Evolutionary conservation across 768 basidiomycete genomes (phyloP).

Genomic region (Leccinum variicolor): DNA sequence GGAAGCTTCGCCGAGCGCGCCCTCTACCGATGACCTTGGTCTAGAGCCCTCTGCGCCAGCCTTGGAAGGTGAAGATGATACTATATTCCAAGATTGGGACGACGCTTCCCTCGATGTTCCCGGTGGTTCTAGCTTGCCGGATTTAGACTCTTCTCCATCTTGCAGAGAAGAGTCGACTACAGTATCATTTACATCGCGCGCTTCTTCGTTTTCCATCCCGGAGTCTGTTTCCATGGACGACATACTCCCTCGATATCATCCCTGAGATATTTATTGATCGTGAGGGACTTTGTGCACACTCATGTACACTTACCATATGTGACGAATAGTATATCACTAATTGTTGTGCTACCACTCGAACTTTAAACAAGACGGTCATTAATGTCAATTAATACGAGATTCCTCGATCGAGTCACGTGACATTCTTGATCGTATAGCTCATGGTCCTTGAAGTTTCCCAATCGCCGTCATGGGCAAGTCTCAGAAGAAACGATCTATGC

Average conservation of each 20-base stretch:
- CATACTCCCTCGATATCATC: constrained; percentile 28
- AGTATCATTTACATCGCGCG: not conserved
- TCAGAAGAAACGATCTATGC: constrained; percentile 82
- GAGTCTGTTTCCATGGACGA: constrained; percentile 10
- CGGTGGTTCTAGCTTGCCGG: not conserved
- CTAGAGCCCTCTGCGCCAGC: constrained; percentile 49
- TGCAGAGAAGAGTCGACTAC: not conserved
- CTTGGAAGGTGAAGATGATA: constrained; percentile 22
- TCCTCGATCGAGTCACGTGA: no score
- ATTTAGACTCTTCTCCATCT: not conserved
- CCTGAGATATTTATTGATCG: constrained; percentile 14
- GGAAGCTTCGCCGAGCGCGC: constrained; percentile 34
- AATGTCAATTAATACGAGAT: no score
- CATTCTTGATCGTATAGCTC: no score
- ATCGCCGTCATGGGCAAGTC: constrained; percentile 78
- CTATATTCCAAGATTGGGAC: constrained; percentile 24
- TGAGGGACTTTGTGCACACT: constrained; percentile 9
- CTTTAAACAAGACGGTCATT: not conserved
- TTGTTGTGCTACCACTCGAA: constrained; percentile 5
- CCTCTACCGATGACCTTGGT: constrained; percentile 26
- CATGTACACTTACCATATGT: constrained; percentile 23
- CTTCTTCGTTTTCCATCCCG: constrained; percentile 5
- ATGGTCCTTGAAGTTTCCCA: not conserved
- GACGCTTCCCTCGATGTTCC: constrained; percentile 2
- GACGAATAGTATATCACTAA: constrained; percentile 22